A percentile compares a stretch with the other conserved stretches of the same genome.
Conservation (phyloP, 140 eudicot genomes). For the Erigeron philadelphicus region DNA sequence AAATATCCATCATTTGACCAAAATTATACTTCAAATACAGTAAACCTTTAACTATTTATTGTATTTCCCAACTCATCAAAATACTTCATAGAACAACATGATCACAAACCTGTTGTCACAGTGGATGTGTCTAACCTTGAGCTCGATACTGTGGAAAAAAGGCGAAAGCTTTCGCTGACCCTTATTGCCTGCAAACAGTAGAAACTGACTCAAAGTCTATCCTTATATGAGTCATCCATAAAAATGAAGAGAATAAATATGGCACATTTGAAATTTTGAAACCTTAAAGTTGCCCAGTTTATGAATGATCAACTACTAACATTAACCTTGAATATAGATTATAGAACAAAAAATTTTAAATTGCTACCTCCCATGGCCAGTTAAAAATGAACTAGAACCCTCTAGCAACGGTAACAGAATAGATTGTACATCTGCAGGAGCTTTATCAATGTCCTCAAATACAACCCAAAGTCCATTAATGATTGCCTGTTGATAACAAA, state of each 20-base stretch:
- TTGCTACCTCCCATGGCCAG: conserved; percentile 91
- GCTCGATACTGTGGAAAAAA: conserved; percentile 80
- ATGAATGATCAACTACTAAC: neutral
- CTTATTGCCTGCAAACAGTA: conserved; percentile 58
- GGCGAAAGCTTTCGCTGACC: conserved; percentile 65
- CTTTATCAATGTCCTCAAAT: conserved; percentile 94
- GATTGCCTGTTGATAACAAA: conserved; percentile 57
- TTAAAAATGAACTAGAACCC: conserved; percentile 64
- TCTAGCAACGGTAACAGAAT: conserved; percentile 88
- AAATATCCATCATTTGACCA: neutral
- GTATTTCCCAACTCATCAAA: neutral
- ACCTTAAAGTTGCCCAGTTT: conserved; percentile 1
- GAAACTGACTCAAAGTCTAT: conserved; percentile 11
- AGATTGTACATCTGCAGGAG: conserved; percentile 83
- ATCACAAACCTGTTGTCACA: conserved; percentile 51
- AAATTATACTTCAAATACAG: neutral
- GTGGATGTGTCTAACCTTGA: conserved; percentile 45
- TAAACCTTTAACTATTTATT: neutral
- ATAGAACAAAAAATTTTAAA: no score
- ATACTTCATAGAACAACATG: neutral
- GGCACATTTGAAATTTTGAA: neutral
- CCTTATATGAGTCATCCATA: neutral
- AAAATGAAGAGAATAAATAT: neutral
- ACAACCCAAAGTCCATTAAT: conserved; percentile 88
- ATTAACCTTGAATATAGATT: no score